Conservation (phyloP, 179 eudicot genomes). For the Spergularia azorica region DNA sequence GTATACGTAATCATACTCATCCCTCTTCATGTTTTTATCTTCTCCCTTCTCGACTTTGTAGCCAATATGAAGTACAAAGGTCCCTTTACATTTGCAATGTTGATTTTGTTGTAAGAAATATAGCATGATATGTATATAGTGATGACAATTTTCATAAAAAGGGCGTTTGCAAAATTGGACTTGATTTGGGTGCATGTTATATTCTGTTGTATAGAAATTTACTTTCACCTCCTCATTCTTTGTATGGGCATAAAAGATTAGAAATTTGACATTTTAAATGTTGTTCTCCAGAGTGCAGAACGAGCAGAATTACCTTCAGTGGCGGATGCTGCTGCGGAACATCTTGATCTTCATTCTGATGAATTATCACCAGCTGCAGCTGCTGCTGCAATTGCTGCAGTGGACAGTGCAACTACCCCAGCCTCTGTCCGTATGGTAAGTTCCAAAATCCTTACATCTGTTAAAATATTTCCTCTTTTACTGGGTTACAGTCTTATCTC, state of each 20-base stretch:
- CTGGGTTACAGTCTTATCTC: slow-evolving; percentile 2
- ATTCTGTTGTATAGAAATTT: background rate
- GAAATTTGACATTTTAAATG: slow-evolving; percentile 15
- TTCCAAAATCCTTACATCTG: slow-evolving; percentile 9
- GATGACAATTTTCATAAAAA: background rate
- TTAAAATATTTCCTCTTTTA: background rate
- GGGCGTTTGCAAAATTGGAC: background rate
- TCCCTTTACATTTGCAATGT: too few species aligned
- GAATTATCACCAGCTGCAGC: slow-evolving; percentile 55
- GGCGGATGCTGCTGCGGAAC: slow-evolving; percentile 46
- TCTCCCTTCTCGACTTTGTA: too few species aligned
- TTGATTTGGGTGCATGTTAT: background rate
- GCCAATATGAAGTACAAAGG: too few species aligned
- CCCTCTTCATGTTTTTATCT: too few species aligned
- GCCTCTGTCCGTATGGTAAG: slow-evolving; percentile 91
- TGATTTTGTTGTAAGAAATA: too few species aligned
- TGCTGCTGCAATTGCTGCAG: slow-evolving; percentile 47
- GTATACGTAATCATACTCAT: too few species aligned
- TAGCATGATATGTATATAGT: background rate
- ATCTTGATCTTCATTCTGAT: slow-evolving; percentile 45
- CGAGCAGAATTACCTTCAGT: slow-evolving; percentile 48
- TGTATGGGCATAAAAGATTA: background rate
- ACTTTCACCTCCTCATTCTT: background rate
- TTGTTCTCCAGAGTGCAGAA: slow-evolving; percentile 54
- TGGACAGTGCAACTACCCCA: slow-evolving; percentile 60